A percentile compares a stretch with the other conserved stretches of the same genome.
Evolutionary conservation across 371 early-diverging fungal genomes (phyloP).

Genomic region (Lichtheimia hyalospora): DNA sequence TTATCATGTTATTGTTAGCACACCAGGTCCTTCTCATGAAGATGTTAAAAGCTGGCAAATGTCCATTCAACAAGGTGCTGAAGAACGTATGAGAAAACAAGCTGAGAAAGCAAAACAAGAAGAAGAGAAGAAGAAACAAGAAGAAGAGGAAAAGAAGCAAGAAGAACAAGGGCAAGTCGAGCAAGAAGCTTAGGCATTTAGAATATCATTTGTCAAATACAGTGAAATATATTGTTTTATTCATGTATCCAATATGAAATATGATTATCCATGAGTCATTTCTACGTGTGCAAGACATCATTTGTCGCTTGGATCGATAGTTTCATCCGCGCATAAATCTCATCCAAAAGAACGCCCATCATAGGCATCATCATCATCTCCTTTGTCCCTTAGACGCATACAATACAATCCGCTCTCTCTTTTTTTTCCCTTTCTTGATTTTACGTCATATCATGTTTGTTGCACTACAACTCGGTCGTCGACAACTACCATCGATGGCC

Average conservation of each 20-base stretch:
- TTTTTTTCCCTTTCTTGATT: too few species aligned
- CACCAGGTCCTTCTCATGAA: conserved; percentile 17
- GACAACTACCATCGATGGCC: too few species aligned
- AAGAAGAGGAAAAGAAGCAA: not conserved
- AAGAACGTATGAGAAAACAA: conserved; percentile 3
- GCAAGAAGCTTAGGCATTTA: conserved; percentile 4
- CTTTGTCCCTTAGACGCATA: not conserved
- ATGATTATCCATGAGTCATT: too few species aligned
- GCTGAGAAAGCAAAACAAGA: conserved; percentile 4
- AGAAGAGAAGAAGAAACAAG: not conserved
- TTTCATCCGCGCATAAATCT: not conserved
- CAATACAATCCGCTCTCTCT: too few species aligned
- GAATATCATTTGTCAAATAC: too few species aligned
- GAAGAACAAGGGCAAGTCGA: conserved; percentile 2
- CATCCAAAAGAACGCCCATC: too few species aligned
- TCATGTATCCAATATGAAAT: too few species aligned
- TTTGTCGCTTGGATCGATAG: not conserved
- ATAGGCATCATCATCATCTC: not conserved
- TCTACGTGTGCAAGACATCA: too few species aligned
- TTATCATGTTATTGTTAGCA: conserved; percentile 31
- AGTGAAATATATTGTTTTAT: too few species aligned
- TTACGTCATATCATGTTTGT: too few species aligned
- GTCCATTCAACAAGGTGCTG: conserved; percentile 3
- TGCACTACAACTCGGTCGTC: too few species aligned
- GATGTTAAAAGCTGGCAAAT: conserved; percentile 18